Percentiles rank a stretch among this genome's conserved stretches.
Conservation (phyloP, 2,329 filamentous ascomycete species). For the Fusarium veterinarium region DNA sequence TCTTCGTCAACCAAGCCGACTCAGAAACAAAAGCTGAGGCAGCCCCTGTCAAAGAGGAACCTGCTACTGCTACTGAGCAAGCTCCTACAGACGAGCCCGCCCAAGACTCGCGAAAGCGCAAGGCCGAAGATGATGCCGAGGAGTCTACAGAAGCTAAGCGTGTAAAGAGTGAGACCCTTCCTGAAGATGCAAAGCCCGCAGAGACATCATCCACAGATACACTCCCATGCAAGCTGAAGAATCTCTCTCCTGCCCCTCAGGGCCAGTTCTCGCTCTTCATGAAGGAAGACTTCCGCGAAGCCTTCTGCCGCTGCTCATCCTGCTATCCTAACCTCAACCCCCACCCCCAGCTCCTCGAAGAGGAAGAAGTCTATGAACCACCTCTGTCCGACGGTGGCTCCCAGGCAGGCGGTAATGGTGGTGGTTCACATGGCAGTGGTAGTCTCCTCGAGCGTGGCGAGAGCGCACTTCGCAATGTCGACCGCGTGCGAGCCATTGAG, state of each 20-base stretch:
- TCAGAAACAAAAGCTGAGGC: not conserved
- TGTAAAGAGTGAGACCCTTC: conserved; percentile 56
- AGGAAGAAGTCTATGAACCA: conserved; percentile 94
- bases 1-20: conserved; percentile 61
- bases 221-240: conserved; percentile 67
- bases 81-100: not conserved
- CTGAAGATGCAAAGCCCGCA: not conserved
- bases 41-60: not conserved
- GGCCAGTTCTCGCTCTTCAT: conserved; percentile 85
- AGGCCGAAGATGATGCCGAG: conserved; percentile 65
- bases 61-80: conserved; percentile 2
- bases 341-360: conserved; percentile 87
- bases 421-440: conserved; percentile 76
- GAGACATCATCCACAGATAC: conserved; percentile 28
- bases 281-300: conserved; percentile 79
- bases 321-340: conserved; percentile 80
- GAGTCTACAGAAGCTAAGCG: conserved; percentile 61
- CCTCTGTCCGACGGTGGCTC: conserved; percentile 77
- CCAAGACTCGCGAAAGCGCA: conserved; percentile 70
- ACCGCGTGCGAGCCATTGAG: conserved; percentile 92
- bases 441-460: conserved; percentile 92
- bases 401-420: conserved; percentile 57
- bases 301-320: conserved; percentile 83
- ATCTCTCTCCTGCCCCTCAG: conserved; percentile 66
- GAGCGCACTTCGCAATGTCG: conserved; percentile 89